Evolutionary conservation across 495 filamentous ascomycete genomes (phyloP).

Genomic region (Neurospora sp.): DNA sequence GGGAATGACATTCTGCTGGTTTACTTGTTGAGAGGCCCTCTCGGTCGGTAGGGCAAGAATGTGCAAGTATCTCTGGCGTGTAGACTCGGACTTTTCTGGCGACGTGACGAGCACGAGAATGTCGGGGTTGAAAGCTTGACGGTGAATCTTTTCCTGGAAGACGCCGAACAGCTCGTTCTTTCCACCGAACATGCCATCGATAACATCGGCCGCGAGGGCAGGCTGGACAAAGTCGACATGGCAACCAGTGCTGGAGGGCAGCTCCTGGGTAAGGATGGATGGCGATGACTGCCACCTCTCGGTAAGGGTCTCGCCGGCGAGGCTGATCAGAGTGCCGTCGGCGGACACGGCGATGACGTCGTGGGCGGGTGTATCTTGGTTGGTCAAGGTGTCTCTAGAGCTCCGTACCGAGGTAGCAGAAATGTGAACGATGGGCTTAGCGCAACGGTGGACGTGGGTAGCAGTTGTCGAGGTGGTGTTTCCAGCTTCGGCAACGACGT

Average conservation of each 20-base stretch:
- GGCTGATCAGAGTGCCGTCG: constrained; percentile 28
- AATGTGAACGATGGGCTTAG: constrained; percentile 19
- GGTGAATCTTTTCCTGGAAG: constrained; percentile 26
- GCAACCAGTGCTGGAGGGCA: constrained; percentile 18
- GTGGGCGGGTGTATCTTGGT: constrained; percentile 6
- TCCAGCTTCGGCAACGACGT: constrained; percentile 51
- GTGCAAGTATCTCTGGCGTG: constrained; percentile 31
- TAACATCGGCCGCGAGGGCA: constrained; percentile 27
- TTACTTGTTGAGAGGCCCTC: constrained; percentile 11
- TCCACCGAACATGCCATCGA: constrained; percentile 34
- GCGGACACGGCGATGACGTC: constrained; percentile 29
- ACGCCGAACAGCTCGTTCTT: constrained; percentile 27
- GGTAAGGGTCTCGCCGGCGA: constrained; percentile 31
- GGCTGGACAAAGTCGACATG: constrained; percentile 31
- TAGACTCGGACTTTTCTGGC: neutral
- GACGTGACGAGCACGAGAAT: constrained; percentile 37
- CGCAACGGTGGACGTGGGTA: constrained; percentile 8
- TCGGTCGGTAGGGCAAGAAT: constrained; percentile 31
- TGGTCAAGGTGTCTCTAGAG: constrained; percentile 1
- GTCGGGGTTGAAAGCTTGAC: constrained; percentile 34
- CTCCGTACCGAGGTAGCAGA: constrained; percentile 16
- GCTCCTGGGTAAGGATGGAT: constrained; percentile 25
- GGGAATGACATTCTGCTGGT: constrained; percentile 13
- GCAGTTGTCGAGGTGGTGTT: constrained; percentile 33
- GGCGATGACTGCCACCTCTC: constrained; percentile 29